Base-by-base conservation (phyloP, 805 yeast species). In the Myxozyma kluyveri region DNA sequence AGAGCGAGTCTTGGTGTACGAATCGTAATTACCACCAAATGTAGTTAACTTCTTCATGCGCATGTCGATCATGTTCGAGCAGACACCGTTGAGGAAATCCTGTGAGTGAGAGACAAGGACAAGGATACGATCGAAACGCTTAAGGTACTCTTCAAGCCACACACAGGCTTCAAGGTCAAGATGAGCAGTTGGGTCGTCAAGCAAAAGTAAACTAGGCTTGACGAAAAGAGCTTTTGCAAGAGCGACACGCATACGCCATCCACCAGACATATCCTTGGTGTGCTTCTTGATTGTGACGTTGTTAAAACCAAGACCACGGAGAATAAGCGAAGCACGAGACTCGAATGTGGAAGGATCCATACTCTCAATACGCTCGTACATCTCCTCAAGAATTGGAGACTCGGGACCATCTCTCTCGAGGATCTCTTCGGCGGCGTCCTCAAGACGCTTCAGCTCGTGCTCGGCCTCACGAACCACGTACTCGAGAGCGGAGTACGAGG, bases 181-280 rank as follows among this genome's bases (percentile, higher is more conserved):
- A 75, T 93, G 99, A 49, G 99, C 99, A 61, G 99, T 93, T 66
- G 99, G 99, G 73, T 93, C 99, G 77, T 93, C 99, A 71, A 93
- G 82, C 65, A 93, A 76, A 67, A 93, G 77, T 64, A 93, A 75
- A 46, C 98, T 90, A 68, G 99, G 99, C 78, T 93, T 91, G 62
- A 93, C 98, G 77, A 93, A 93, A 64, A 93, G 79, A 27, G 99
- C 99, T 75, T 93, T 93, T 56, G 96, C 96, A 58, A 93, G 78
- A 41, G 99, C 98, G 57, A 93, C 99, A 76, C 99, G 88, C 99
- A 93, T 93, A 78, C 89, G 89, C 99, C 99, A 93, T 71, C 99
- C 99, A 81, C 99, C 99, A 68, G 97, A 88, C 99, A 93, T 93
- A 69, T 93, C 98, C 74, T 88, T 90, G 66, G 99, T 93, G 75